Percentiles rank a stretch among this genome's conserved stretches.
These are phyloP conservation scores for Erysimum pusillum DNA, from an alignment of 441 rosid species.

Conservation along the genomic window DNA sequence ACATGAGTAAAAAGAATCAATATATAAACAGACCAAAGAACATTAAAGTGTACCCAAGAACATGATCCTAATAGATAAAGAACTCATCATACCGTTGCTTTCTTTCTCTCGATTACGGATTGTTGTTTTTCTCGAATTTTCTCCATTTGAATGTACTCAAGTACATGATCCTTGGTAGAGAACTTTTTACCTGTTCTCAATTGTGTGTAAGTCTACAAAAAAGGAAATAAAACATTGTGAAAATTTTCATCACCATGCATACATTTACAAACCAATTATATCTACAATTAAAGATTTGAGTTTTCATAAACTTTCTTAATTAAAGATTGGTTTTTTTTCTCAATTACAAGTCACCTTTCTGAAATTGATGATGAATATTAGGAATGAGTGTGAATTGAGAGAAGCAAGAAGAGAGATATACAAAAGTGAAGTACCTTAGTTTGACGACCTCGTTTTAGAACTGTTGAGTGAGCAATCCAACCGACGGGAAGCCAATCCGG, in stretches of 20 bases:
- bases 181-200: slow-evolving; percentile 56
- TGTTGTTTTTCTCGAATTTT: slow-evolving; percentile 34
- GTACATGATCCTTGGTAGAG: slow-evolving; percentile 60
- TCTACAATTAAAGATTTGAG: too few species aligned
- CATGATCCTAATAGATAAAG: neutral
- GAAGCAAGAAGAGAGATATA: neutral
- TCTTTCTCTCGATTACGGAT: slow-evolving; percentile 11
- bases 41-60: neutral
- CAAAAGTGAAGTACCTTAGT: slow-evolving; percentile 49
- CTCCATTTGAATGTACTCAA: slow-evolving; percentile 43
- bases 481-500: slow-evolving; percentile 68
- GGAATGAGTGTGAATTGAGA: neutral
- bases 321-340: too few species aligned
- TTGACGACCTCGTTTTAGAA: slow-evolving; percentile 60
- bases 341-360: neutral
- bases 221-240: slow-evolving; percentile 9
- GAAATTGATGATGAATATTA: neutral
- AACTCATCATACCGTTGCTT: slow-evolving; percentile 26
- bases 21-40: slow-evolving; percentile 6
- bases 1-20: slow-evolving; percentile 28
- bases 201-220: slow-evolving; percentile 58
- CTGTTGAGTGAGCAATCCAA: slow-evolving; percentile 55
- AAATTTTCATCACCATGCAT: slow-evolving; percentile 19
- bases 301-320: too few species aligned
- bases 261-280: slow-evolving; percentile 6